These are phyloP conservation scores for Collybiopsis luxurians DNA, from an alignment of 768 basidiomycete genomes.

Conservation along the genomic window DNA sequence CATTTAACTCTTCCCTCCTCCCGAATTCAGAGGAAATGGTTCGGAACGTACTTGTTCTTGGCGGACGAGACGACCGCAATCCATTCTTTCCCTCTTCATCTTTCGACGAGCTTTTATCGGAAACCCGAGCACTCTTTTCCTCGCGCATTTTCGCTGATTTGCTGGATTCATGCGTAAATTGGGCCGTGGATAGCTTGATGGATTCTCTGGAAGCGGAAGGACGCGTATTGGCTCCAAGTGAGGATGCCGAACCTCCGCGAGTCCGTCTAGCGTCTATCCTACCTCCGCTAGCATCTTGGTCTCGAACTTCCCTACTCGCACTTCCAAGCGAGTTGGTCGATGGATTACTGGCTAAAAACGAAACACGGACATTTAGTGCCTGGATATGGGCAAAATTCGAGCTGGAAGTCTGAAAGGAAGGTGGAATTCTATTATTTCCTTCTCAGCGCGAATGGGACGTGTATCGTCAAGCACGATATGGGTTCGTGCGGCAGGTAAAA, in stretches of 20 bases:
- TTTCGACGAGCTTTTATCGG: slow-evolving; percentile 63
- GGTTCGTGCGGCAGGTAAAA: too few relatives aligned
- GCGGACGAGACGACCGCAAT: not conserved
- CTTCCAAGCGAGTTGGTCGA: slow-evolving; percentile 82
- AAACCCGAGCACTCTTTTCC: slow-evolving; percentile 61
- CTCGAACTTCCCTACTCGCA: slow-evolving; percentile 60
- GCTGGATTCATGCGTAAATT: slow-evolving; percentile 71
- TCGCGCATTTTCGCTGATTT: slow-evolving; percentile 71
- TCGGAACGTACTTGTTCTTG: slow-evolving; percentile 1
- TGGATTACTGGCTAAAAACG: slow-evolving; percentile 27
- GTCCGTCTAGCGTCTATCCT: slow-evolving; percentile 77
- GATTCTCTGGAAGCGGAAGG: slow-evolving; percentile 55
- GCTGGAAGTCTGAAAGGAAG: not conserved
- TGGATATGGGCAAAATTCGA: slow-evolving; percentile 4
- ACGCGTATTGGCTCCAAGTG: slow-evolving; percentile 41
- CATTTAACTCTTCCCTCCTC: not conserved
- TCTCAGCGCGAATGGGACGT: too few relatives aligned
- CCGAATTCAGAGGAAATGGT: slow-evolving; percentile 6
- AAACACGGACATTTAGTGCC: slow-evolving; percentile 1
- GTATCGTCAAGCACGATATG: too few relatives aligned
- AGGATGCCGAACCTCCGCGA: slow-evolving; percentile 34
- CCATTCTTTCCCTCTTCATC: slow-evolving; percentile 28
- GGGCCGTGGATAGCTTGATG: slow-evolving; percentile 62
- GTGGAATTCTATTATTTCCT: not conserved
- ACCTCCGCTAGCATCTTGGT: slow-evolving; percentile 80